Conservation (phyloP, 768 basidiomycete species). For the Lactarius evosmus region DNA sequence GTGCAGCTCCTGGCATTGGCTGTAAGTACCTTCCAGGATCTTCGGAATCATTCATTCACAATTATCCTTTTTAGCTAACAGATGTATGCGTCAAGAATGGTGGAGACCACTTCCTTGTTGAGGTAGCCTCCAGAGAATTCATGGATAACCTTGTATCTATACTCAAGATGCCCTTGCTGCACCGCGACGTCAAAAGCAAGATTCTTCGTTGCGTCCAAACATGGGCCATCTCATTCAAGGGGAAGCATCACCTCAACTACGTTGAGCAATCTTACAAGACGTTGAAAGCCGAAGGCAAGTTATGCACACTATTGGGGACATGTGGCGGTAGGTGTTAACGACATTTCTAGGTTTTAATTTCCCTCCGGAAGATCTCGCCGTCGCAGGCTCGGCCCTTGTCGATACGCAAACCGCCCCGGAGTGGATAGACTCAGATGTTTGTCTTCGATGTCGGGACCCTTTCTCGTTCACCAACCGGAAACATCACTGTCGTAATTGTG, state of each 20-base stretch:
- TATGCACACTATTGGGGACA: conserved; percentile 2
- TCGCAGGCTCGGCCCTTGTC: conserved; percentile 79
- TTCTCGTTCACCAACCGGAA: conserved; percentile 97
- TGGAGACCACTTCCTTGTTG: conserved; percentile 83
- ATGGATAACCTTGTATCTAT: conserved; percentile 91
- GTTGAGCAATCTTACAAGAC: conserved; percentile 77
- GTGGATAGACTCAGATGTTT: conserved; percentile 96
- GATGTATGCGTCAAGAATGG: conserved; percentile 97
- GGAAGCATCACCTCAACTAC: conserved; percentile 69
- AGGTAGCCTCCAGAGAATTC: conserved; percentile 86
- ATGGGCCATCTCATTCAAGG: conserved; percentile 89
- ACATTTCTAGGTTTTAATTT: conserved; percentile 67
- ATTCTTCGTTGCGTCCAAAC: conserved; percentile 83
- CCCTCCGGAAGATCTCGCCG: conserved; percentile 71
- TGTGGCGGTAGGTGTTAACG: background rate
- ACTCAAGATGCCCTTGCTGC: conserved; percentile 71
- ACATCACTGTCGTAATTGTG: conserved; percentile 98
- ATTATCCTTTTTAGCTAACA: conserved; percentile 53
- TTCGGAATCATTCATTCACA: conserved; percentile 4
- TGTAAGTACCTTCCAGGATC: conserved; percentile 48
- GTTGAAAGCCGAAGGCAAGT: conserved; percentile 68
- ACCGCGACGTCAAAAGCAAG: conserved; percentile 77
- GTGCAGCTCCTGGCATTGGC: conserved; percentile 85
- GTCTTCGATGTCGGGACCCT: conserved; percentile 84
- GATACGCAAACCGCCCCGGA: conserved; percentile 91